phyloP scores from a whole-genome alignment of 225 moss, liverwort and hornwort species.

The Pleurozium schreberi region DNA sequence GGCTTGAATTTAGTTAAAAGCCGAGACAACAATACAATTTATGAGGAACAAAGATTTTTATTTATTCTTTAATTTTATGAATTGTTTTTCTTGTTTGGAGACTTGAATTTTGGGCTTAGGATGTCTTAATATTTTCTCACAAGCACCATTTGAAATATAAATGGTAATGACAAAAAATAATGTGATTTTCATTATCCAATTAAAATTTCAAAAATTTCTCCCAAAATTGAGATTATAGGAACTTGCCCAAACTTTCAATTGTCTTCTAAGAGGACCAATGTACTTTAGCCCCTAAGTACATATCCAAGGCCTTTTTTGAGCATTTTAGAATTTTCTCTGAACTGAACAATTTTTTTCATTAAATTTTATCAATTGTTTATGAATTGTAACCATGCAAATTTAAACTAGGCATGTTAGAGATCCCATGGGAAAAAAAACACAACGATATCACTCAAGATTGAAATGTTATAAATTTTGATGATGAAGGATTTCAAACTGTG shows the following conservation, averaged over 20 bases:
- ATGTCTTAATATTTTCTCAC: background rate
- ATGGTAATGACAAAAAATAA: background rate
- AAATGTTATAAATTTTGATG: background rate
- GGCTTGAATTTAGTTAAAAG: too few species aligned
- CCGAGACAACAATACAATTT: background rate
- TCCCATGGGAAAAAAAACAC: too few species aligned
- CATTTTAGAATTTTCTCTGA: too few species aligned
- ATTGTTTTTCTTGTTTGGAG: rapidly evolving
- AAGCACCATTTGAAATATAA: rapidly evolving
- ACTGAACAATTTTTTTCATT: too few species aligned
- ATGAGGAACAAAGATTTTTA: background rate
- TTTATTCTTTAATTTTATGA: too few species aligned
- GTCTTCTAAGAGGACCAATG: rapidly evolving
- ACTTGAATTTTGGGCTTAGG: background rate
- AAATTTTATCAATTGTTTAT: too few species aligned
- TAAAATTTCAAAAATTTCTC: background rate
- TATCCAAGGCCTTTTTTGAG: too few species aligned
- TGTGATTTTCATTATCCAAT: background rate
- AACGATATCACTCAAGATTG: background rate
- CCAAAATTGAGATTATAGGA: background rate
- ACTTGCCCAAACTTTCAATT: background rate
- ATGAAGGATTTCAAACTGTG: too few species aligned
- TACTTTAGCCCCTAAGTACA: background rate
- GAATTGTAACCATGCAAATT: too few species aligned
- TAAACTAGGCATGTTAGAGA: too few species aligned